phyloP scores from a whole-genome alignment of 345 rosid genomes.

The Geranium brycei region DNA sequence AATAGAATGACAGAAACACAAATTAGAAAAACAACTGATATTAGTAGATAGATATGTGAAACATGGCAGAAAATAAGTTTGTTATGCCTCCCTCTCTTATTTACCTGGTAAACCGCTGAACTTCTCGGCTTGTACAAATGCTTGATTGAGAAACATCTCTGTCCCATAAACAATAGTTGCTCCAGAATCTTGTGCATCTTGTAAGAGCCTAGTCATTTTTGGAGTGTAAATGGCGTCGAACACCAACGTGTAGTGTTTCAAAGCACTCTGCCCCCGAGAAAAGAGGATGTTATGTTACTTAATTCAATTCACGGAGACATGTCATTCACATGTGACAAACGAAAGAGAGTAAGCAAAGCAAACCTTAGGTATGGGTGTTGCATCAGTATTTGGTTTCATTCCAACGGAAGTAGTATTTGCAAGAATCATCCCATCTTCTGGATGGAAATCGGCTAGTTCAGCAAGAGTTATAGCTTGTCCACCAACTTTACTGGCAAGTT shows the following conservation, averaged over 20 bases:
- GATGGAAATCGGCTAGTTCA: constrained; percentile 44
- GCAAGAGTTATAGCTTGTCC: constrained; percentile 37
- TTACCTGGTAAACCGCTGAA: constrained; percentile 56
- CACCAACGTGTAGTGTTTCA: constrained; percentile 39
- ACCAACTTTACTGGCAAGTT: constrained; percentile 40
- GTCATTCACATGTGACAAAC: neutral
- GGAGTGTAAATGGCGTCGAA: constrained; percentile 55
- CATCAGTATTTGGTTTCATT: constrained; percentile 40
- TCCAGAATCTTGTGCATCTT: constrained; percentile 46
- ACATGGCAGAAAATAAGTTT: neutral
- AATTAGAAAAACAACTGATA: neutral
- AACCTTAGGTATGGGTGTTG: constrained; percentile 44
- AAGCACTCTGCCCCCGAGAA: constrained; percentile 26
- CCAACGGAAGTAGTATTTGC: constrained; percentile 53
- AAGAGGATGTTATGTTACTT: neutral
- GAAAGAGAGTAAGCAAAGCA: constrained; percentile 3
- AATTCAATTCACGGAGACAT: neutral
- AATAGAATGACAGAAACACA: constrained; percentile 1
- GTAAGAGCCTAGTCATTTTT: constrained; percentile 40
- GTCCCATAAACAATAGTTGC: constrained; percentile 36
- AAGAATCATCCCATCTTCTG: constrained; percentile 51
- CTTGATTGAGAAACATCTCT: constrained; percentile 49
- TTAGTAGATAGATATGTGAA: neutral
- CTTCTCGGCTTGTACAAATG: constrained; percentile 43
- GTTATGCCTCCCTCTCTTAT: neutral